phyloP scores from a whole-genome alignment of 805 yeast species.

The Scheffersomyces lignosus region DNA sequence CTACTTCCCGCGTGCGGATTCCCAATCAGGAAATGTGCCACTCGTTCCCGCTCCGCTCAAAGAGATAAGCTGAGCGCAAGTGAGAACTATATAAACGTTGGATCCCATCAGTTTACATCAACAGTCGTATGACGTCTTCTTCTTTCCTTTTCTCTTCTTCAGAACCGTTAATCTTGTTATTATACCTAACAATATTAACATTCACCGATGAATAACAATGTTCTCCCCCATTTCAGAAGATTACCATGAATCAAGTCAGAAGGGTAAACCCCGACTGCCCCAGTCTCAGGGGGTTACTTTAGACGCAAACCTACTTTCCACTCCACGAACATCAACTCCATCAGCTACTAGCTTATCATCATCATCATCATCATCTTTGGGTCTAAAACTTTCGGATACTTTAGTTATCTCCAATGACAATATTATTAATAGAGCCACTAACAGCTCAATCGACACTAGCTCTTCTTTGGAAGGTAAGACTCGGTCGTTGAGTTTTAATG shows the following conservation, averaged over 20 bases:
- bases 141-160: background rate
- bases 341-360: constrained; percentile 1
- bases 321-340: constrained; percentile 1
- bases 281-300: constrained; percentile 18
- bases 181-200: background rate
- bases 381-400: constrained; percentile 2
- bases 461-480: background rate
- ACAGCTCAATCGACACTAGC: background rate
- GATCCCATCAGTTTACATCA: too few relatives aligned
- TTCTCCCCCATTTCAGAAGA: constrained; percentile 13
- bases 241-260: constrained; percentile 13
- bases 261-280: constrained; percentile 20
- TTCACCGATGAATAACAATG: constrained; percentile 7
- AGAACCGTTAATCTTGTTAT: background rate
- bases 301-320: constrained; percentile 10
- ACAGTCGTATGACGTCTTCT: too few relatives aligned
- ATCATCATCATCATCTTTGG: constrained; percentile 1
- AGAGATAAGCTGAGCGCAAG: too few relatives aligned
- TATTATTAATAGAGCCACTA: constrained; percentile 3
- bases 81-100: too few relatives aligned
- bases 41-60: too few relatives aligned
- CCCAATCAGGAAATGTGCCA: too few relatives aligned
- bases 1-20: too few relatives aligned
- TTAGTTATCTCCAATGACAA: constrained; percentile 4
- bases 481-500: background rate